Conservation (phyloP, 2,329 filamentous ascomycete genomes). For the Ophiostoma australiae region DNA sequence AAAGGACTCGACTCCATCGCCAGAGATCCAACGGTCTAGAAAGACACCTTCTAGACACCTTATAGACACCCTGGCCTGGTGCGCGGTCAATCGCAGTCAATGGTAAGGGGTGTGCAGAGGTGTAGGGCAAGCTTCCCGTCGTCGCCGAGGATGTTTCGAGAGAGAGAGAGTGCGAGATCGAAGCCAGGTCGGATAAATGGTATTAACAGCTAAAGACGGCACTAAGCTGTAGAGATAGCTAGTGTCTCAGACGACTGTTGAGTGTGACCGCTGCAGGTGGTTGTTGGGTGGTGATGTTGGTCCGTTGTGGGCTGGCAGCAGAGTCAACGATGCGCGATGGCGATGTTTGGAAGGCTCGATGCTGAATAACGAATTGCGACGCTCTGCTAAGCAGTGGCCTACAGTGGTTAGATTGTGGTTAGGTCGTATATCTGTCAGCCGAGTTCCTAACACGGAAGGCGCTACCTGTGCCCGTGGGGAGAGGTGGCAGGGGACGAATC, state of each 20-base stretch:
- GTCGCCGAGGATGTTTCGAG: background rate
- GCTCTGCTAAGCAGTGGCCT: background rate
- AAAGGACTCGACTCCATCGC: constrained; percentile 39
- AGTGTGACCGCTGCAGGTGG: background rate
- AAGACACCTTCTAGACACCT: constrained; percentile 2
- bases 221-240: background rate
- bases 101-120: background rate
- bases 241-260: background rate
- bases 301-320: background rate
- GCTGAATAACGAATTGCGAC: constrained; percentile 14
- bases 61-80: background rate
- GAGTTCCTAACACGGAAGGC: constrained; percentile 20
- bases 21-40: constrained; percentile 23
- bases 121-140: background rate
- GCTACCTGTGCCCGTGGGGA: constrained; percentile 19
- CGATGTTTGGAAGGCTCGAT: constrained; percentile 14
- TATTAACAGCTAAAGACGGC: background rate
- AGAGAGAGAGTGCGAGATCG: background rate
- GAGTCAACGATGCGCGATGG: constrained; percentile 5
- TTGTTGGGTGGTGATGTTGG: background rate
- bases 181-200: background rate
- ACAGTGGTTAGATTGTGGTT: background rate
- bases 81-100: background rate
- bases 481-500: constrained; percentile 16
- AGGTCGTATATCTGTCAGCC: constrained; percentile 17